Conservation (phyloP, 257 asterid genomes). For the Solanum tarijense region DNA sequence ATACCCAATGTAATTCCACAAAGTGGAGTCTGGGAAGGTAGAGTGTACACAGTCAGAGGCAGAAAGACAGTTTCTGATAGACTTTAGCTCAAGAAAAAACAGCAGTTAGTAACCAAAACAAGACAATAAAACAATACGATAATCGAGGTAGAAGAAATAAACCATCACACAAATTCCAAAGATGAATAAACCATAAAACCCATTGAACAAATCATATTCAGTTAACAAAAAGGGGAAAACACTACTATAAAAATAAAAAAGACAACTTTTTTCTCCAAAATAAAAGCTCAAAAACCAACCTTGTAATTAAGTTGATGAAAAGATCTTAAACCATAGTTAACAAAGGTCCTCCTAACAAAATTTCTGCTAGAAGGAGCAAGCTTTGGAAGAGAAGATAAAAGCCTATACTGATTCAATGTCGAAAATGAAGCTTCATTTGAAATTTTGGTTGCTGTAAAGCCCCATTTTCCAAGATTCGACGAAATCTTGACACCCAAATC, state of each 20-base stretch:
- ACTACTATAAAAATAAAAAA: neutral
- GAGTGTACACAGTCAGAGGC: too few relatives aligned
- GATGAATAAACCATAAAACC: neutral
- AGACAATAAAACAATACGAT: too few relatives aligned
- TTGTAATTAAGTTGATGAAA: slow-evolving; percentile 31
- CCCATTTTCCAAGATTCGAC: slow-evolving; percentile 22
- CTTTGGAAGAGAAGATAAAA: slow-evolving; percentile 23
- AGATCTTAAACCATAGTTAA: slow-evolving; percentile 37
- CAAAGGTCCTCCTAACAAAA: slow-evolving; percentile 19
- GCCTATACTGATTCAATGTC: neutral
- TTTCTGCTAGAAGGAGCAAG: slow-evolving; percentile 15
- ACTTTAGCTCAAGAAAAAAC: neutral
- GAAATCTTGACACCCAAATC: slow-evolving; percentile 11
- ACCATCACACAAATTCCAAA: neutral
- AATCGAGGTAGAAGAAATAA: too few relatives aligned
- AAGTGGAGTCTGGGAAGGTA: too few relatives aligned
- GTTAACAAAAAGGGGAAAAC: neutral
- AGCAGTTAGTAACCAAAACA: neutral
- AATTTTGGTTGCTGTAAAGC: neutral
- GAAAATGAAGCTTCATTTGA: slow-evolving; percentile 2
- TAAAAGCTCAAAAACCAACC: slow-evolving; percentile 19
- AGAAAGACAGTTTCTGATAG: neutral
- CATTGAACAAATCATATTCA: neutral
- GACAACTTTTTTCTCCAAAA: neutral
- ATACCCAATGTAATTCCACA: neutral